Evolutionary conservation across 148 eudicot species (phyloP), one percentile per base, ranked within the genome.

Genomic region (Oxyria digyna): DNA sequence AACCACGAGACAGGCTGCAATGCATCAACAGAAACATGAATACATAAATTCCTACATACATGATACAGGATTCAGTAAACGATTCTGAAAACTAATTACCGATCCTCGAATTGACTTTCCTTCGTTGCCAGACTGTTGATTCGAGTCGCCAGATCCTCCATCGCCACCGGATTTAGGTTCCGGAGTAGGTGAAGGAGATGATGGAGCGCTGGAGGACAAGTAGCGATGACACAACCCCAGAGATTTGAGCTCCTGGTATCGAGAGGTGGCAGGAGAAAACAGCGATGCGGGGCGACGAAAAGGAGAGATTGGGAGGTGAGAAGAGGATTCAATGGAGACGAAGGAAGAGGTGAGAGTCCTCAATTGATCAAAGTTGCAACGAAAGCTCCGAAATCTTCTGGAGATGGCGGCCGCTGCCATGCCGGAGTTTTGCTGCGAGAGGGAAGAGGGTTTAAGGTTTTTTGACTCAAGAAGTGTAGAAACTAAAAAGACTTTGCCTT

Each of bases 1-100:
- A 93, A 70, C 98, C 98, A 93, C 35, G 98, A 87, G 75, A 93
- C 89, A 67, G 96, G 98, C 98, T 93, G 87, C n/a, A n/a, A n/a
- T n/a, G n/a, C 83, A 75, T 20, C 32, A 10, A 37, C 14, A 70
- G 40, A 31, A 81, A 24, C 41, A 48, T 6, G 32, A 24, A 46
- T 67, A 29, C 52, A n/a, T 64, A 6, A 49, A 70, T 1, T 15
- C 59, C 24, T 35, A 14, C 14, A 65, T 20, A 42, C 8, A 37
- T 1, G 3, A 33, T n/a, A 23, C 26, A 65, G 18, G 18, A 27
- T 26, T 27, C n/a, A n/a, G n/a, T n/a, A n/a, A n/a, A n/a, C n/a
- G n/a, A n/a, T n/a, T n/a, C 32, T 68, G 10, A 29, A 1, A 57
- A 26, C 11, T 18, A 72, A 55, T 69, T 83, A 93, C 98, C 89